Base-by-base conservation (phyloP, 306 rosid species). In the Sindora glabra region DNA sequence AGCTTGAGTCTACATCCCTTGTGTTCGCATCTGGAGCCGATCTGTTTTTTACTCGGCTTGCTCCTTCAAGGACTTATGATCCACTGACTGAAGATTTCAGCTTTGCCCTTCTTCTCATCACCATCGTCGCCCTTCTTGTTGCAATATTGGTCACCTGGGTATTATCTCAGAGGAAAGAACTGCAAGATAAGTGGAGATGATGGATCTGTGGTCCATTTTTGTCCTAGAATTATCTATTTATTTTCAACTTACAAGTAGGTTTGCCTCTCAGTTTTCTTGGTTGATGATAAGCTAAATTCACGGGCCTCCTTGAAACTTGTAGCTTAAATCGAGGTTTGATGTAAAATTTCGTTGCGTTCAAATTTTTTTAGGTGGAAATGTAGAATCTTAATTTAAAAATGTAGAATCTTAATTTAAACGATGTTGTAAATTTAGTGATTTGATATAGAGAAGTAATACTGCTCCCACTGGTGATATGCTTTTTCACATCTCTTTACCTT, bases 31-130 rank as follows among this genome's bases (percentile, higher is more conserved):
- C 89, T 16, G 99, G 99, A 69, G 96, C 84, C 50, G 99, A 92
- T 77, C 85, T 92, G 62, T 92, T 89, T 62, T 86, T 83, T 48
- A 92, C 99, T 7, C 85, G 79, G 76, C 74, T 86, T 10, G 96
- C 99, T 29, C 99, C 99, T 15, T 92, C 99, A 1, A 89, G 69
- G 74, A 89, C 95, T 5, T 92, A 92, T 8, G 99, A 92, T 76
- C 86, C 99, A 15, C 86, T 92, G n/a, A 92, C 99, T 0, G 99
- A 92, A 36, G 99, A 92, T 82, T 92, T 92, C 89, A 92, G 90
- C 86, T 92, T 86, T n/a, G 99, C 99, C 25, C 74, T 92, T 60
- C 96, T 92, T 65, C 99, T 92, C 34, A 62, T 92, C 55, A 92
- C 99, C 38, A 92, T 92, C 23, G 90, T 84, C 56, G 99, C 77